Base-by-base conservation (phyloP, 495 filamentous ascomycete species). In the Symbiotaphrina buchneri region DNA sequence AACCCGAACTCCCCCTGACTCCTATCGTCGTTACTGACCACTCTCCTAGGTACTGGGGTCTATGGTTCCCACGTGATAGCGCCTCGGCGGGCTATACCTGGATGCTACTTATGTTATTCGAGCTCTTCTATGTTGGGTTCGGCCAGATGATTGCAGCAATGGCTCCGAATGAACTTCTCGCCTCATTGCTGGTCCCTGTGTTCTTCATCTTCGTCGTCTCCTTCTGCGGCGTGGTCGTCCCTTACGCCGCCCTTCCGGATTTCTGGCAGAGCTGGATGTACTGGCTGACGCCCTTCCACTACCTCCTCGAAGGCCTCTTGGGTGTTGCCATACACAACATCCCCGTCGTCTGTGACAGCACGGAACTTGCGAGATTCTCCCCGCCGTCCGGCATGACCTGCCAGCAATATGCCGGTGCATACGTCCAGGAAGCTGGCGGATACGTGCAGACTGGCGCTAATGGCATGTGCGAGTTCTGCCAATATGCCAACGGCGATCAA, bases 91-190 rank as follows among this genome's bases (percentile, higher is more conserved):
- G 62, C 4, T 68, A 55, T 26, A 47, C 56, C 7, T 72, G 61
- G 56, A 53, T 74, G 46, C 47, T 62, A 29, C 47, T 77, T 4
- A 63, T 76, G 46, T 45, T 76, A 5, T 81, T 71, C 45, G 72
- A 83, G 44, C 39, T 77, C 19, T 83, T 63, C 49, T 82, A 79
- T 39, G 55, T 79, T 30, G 58, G 67, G 16, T 71, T 84, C 37
- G 74, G 74, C 1, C 74, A 82, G 47, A 68, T 70, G 38, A 79
- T 87, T 28, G 79, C 79, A 0, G 57, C 78, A 0, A 60, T 81
- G 37, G 55, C 66, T 7, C 74, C 77, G 0, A 80, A 79, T 44
- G 67, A 75, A 22, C 56, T 79, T 3, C 59, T 82, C 21, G 74
- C 74, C 10, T 71, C 65, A 6, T 43, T 84, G 1, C 58, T 77